Evolutionary conservation across 805 yeast species (phyloP), one percentile per base, ranked within the genome.

Genomic region (Ogataea salicorniae): DNA sequence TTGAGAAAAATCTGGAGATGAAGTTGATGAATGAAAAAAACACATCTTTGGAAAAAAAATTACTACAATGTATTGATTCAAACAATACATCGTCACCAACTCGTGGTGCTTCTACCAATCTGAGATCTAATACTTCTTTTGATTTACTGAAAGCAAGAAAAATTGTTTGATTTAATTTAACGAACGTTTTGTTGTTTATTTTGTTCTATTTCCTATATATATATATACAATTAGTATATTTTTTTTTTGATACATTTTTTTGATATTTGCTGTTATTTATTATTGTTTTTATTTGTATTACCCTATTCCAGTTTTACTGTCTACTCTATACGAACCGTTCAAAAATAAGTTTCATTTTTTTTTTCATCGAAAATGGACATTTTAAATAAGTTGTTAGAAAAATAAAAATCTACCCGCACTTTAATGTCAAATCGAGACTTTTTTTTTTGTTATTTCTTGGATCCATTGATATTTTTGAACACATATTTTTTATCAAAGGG

Each of bases 1-100:
- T 53, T 31, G 56, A 59, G 42, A 53, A 53, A 38, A 66, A 62
- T 22, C 54, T 51, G 41, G 66, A 62, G 44, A 16, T 53, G 34
- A 58, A 61, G 41, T 17, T 49, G 34, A 53, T 58, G n/a, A 46
- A 54, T 15, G 68, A 64, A 26, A 57, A 58, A 37, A 52, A 60
- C 34, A 52, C 52, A 38, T 17, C 29, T 6, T 44, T 64, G 39
- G 66, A 64, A 42, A 33, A 47, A 6, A 54, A 55, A 44, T 48
- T 60, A 9, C 47, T 49, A 23, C 56, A 57, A 42, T 46, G 62
- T 41, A 45, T 50, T 4, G 18, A 31, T 14, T n/a, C 49, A 39
- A 50, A 50, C 38, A 47, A 43, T 4, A 56, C 50, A 34, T 18
- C 52, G 13, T 36, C 55, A 1, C 37, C 44, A 18, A 53, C n/a